Evolutionary conservation across 2,329 filamentous ascomycete genomes (phyloP).

Genomic region (Aspergillus costaricaensis): DNA sequence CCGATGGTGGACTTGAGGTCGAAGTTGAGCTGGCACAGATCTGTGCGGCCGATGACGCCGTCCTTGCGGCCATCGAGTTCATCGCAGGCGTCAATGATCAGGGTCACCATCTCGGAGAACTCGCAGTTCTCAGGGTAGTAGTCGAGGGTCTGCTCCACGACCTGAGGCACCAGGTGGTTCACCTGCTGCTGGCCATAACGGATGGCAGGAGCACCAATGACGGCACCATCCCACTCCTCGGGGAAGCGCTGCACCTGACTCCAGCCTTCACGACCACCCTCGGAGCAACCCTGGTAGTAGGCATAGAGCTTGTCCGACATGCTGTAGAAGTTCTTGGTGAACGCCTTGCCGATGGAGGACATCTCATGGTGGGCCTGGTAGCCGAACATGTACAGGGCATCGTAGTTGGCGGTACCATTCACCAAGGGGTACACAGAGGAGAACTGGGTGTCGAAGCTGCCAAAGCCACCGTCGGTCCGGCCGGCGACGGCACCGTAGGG

Average conservation of each 20-base stretch:
- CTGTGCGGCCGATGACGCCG: conserved; percentile 54
- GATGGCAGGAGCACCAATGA: conserved; percentile 52
- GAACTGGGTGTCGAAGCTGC: conserved; percentile 6
- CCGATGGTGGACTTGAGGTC: conserved; percentile 52
- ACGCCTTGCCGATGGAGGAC: conserved; percentile 49
- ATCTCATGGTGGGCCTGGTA: conserved; percentile 57
- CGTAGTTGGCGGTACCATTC: conserved; percentile 5
- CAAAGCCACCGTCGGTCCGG: conserved; percentile 5
- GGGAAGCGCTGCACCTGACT: conserved; percentile 54
- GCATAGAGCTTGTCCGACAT: conserved; percentile 36
- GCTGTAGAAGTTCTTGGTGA: conserved; percentile 45
- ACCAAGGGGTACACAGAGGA: conserved; percentile 3
- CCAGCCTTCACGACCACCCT: conserved; percentile 56
- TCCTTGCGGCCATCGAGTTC: conserved; percentile 57
- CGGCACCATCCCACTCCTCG: conserved; percentile 51
- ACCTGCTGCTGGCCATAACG: conserved; percentile 49
- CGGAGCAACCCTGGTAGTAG: conserved; percentile 59
- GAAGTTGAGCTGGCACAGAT: conserved; percentile 51
- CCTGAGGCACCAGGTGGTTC: conserved; percentile 42
- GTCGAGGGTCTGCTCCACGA: conserved; percentile 43
- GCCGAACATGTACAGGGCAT: conserved; percentile 29
- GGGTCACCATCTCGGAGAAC: conserved; percentile 46
- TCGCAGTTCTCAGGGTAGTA: conserved; percentile 47
- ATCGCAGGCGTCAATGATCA: conserved; percentile 58
- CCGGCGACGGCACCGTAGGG: conserved; percentile 8